These are phyloP conservation scores for Talaromyces piceae DNA, from an alignment of 2,329 filamentous ascomycete genomes.

Conservation along the genomic window DNA sequence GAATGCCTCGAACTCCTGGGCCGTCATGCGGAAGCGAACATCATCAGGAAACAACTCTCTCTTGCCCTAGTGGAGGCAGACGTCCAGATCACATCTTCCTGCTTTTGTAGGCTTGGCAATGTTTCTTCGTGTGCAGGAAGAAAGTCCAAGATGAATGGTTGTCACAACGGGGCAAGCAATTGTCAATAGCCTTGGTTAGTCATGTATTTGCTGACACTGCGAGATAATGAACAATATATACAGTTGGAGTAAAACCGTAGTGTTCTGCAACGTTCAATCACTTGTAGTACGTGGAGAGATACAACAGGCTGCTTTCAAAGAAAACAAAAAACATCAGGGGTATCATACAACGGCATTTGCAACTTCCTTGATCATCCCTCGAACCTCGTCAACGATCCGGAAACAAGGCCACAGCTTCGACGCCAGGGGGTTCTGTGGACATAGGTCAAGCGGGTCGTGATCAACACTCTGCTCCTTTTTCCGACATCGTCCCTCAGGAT, in stretches of 20 bases:
- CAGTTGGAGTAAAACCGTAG: neutral
- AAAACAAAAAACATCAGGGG: constrained; percentile 18
- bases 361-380: constrained; percentile 21
- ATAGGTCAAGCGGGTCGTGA: constrained; percentile 21
- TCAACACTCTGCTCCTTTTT: constrained; percentile 16
- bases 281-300: neutral
- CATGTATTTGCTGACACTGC: neutral
- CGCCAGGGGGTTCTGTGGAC: constrained; percentile 18
- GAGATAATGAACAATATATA: neutral
- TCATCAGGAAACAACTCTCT: constrained; percentile 41
- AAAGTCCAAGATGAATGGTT: constrained; percentile 3
- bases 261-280: neutral
- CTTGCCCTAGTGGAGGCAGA: constrained; percentile 48
- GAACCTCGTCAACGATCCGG: constrained; percentile 23
- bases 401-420: constrained; percentile 21
- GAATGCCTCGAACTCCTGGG: constrained; percentile 56
- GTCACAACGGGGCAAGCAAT: neutral
- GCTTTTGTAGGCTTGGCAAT: constrained; percentile 36
- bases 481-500: constrained; percentile 19
- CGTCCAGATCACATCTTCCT: constrained; percentile 48
- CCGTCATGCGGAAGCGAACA: constrained; percentile 16
- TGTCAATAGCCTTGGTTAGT: neutral
- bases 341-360: constrained; percentile 12
- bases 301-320: neutral
- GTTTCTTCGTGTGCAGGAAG: neutral